Conservation (phyloP, 2,329 filamentous ascomycete genomes). For the Sporothrix protearum region DNA sequence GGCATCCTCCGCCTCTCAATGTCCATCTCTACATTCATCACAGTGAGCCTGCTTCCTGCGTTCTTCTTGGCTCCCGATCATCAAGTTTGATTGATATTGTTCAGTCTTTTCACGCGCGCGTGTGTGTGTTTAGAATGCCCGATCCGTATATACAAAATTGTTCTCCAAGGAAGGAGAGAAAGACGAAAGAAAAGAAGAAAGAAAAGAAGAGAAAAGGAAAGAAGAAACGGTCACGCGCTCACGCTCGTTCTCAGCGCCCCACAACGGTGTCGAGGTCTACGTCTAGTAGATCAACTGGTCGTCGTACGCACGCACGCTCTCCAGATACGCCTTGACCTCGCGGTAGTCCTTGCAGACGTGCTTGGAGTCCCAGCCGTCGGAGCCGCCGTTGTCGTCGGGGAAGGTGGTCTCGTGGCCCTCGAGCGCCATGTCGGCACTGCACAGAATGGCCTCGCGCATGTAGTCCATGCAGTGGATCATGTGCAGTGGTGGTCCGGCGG, state of each 20-base stretch:
- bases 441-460: slow-evolving; percentile 47
- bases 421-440: slow-evolving; percentile 44
- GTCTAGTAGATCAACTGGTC: slow-evolving; percentile 43
- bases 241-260: neutral
- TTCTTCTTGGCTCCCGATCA: neutral
- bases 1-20: neutral
- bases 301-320: slow-evolving; percentile 45
- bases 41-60: neutral
- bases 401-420: slow-evolving; percentile 48
- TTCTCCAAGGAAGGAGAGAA: neutral
- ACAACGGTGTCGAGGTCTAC: neutral
- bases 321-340: slow-evolving; percentile 43
- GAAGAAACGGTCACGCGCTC: neutral
- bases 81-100: neutral
- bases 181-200: neutral
- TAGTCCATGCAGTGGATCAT: slow-evolving; percentile 50
- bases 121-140: slow-evolving; percentile 9
- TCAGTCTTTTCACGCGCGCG: neutral
- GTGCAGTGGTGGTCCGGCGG: slow-evolving; percentile 46
- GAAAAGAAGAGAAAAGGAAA: neutral
- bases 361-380: slow-evolving; percentile 47
- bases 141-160: slow-evolving; percentile 17
- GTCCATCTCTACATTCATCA: neutral
- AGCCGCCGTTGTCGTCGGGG: slow-evolving; percentile 45
- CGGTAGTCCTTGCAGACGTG: slow-evolving; percentile 45